Conservation (phyloP, 805 yeast genomes). For the Isabelozyma gotoi region DNA sequence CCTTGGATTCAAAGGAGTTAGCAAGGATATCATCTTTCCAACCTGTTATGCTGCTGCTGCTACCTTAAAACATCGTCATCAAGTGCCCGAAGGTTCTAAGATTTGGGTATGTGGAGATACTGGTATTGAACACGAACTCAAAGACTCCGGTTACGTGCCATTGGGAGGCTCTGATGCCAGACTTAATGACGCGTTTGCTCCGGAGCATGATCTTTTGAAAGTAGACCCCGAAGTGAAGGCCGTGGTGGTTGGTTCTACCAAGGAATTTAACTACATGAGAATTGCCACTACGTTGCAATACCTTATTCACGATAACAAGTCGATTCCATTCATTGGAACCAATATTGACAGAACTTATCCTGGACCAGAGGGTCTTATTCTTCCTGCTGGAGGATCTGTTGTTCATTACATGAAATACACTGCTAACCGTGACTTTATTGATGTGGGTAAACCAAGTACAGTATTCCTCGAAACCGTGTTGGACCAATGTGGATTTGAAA, state of each 20-base stretch:
- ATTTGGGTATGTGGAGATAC: constrained; percentile 42
- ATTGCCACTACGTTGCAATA: constrained; percentile 38
- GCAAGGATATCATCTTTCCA: constrained; percentile 31
- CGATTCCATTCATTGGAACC: constrained; percentile 37
- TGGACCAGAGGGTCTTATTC: constrained; percentile 33
- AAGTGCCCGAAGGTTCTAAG: constrained; percentile 27
- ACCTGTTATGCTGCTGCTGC: constrained; percentile 38
- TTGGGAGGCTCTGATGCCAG: constrained; percentile 33
- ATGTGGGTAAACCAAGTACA: constrained; percentile 40
- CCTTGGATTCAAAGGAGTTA: constrained; percentile 27
- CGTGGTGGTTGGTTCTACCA: constrained; percentile 41
- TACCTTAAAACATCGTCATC: constrained; percentile 17
- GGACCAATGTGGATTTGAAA: constrained; percentile 23
- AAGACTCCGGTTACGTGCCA: constrained; percentile 30
- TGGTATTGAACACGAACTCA: constrained; percentile 37
- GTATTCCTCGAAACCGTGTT: constrained; percentile 29
- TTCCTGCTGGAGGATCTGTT: constrained; percentile 44
- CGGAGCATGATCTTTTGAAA: constrained; percentile 20
- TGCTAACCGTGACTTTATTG: constrained; percentile 27
- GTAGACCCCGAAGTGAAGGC: constrained; percentile 41
- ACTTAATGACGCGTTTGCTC: constrained; percentile 24
- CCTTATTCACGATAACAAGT: constrained; percentile 27
- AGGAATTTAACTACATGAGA: constrained; percentile 35
- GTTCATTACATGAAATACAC: constrained; percentile 39
- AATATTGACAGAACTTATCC: constrained; percentile 44